Percentiles rank a stretch among this genome's conserved stretches.
Evolutionary conservation across 2,329 filamentous ascomycete genomes (phyloP).

Genomic region (Aspergillus flavus): DNA sequence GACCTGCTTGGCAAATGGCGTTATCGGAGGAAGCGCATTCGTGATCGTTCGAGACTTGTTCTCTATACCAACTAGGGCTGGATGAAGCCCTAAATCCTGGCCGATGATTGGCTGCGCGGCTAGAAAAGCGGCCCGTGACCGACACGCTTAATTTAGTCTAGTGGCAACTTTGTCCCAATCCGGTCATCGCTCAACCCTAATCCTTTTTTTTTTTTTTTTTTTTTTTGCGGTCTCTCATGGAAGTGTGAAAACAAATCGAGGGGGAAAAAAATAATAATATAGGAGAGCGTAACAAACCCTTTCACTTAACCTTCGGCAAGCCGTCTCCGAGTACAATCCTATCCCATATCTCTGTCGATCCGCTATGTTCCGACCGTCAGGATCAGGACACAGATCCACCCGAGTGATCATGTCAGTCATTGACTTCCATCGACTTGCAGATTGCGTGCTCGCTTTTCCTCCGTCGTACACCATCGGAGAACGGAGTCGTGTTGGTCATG

Average conservation of each 20-base stretch:
- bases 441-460: neutral
- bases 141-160: neutral
- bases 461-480: neutral
- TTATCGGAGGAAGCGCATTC: constrained; percentile 9
- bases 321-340: neutral
- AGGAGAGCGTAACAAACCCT: neutral
- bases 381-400: no score
- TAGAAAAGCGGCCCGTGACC: neutral
- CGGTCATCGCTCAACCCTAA: neutral
- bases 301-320: neutral
- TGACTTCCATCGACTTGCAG: neutral
- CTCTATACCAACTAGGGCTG: no score
- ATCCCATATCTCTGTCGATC: neutral
- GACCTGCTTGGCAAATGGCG: constrained; percentile 3
- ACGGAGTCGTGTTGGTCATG: neutral
- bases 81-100: neutral
- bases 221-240: neutral
- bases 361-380: neutral
- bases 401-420: neutral
- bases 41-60: neutral
- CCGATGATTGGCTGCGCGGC: neutral
- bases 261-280: no score
- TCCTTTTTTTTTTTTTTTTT: neutral
- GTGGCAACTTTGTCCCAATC: neutral
- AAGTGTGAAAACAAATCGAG: neutral